Conservation (phyloP, 2,329 filamentous ascomycete species). For the Epichloe gansuensis region DNA sequence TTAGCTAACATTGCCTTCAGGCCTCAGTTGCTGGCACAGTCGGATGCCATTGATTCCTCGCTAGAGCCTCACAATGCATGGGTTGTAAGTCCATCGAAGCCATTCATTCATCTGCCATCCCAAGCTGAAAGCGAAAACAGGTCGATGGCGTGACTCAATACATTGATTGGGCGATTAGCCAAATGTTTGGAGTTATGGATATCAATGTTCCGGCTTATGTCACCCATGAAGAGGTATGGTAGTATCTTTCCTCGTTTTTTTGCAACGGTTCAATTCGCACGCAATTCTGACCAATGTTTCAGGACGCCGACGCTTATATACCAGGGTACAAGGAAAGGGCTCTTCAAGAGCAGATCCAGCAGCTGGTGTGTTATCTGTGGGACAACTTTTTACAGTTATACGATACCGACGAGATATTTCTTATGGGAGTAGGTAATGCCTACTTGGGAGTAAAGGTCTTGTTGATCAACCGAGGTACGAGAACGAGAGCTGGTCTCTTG, state of each 20-base stretch:
- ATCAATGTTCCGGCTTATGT: constrained; percentile 78
- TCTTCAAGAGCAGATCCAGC: constrained; percentile 50
- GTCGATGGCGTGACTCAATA: constrained; percentile 72
- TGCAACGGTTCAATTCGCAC: not conserved
- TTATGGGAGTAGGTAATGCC: constrained; percentile 83
- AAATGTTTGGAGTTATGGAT: constrained; percentile 77
- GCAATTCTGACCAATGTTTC: not conserved
- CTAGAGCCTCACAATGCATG: constrained; percentile 78
- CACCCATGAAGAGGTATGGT: constrained; percentile 45
- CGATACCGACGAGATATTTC: constrained; percentile 59
- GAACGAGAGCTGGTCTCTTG: not conserved
- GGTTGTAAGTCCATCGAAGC: constrained; percentile 48
- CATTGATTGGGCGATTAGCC: constrained; percentile 68
- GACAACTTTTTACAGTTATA: constrained; percentile 88
- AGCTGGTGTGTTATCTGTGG: constrained; percentile 81
- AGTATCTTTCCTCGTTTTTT: not conserved
- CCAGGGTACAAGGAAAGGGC: constrained; percentile 32
- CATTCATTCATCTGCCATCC: not conserved
- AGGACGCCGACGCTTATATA: constrained; percentile 37
- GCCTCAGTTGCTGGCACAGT: constrained; percentile 57
- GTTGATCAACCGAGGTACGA: constrained; percentile 59
- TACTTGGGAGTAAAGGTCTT: constrained; percentile 75
- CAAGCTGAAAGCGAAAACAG: constrained; percentile 32
- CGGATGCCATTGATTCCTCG: constrained; percentile 57
- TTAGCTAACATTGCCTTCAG: constrained; percentile 17